Percentiles rank a stretch among this genome's conserved stretches.
Evolutionary conservation across 768 basidiomycete species (phyloP).

Genomic region (Pisolithus orientalis): DNA sequence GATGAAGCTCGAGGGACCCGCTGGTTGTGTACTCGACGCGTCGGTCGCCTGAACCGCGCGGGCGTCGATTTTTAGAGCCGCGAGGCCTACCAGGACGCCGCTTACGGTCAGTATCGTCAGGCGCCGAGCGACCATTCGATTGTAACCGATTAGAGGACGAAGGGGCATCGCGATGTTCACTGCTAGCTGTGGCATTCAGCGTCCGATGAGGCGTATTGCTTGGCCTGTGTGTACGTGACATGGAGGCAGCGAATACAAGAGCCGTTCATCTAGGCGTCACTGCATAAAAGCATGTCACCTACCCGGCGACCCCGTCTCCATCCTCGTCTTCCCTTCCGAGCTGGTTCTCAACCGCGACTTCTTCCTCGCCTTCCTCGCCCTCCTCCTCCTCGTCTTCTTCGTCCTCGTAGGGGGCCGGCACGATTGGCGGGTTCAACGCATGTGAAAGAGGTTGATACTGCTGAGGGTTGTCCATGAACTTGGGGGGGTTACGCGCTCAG

Average conservation of each 20-base stretch:
- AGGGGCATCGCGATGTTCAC: constrained; percentile 13
- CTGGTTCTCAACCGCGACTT: constrained; percentile 68
- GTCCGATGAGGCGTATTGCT: constrained; percentile 15
- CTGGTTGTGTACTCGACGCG: constrained; percentile 3
- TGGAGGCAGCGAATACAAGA: constrained; percentile 2
- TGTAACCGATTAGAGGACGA: constrained; percentile 16
- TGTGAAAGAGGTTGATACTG: constrained; percentile 78
- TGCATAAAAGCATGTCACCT: constrained; percentile 12
- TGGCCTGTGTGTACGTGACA: constrained; percentile 12
- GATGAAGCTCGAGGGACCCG: constrained; percentile 23
- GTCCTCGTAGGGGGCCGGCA: constrained; percentile 38
- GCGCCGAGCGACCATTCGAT: constrained; percentile 18
- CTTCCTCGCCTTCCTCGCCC: constrained; percentile 64
- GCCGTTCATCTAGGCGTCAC: background rate
- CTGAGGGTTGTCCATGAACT: constrained; percentile 59
- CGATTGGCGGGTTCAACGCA: constrained; percentile 56
- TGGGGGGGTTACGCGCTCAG: background rate
- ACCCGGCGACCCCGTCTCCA: constrained; percentile 32
- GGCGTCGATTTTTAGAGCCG: constrained; percentile 70
- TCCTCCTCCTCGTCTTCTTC: constrained; percentile 57
- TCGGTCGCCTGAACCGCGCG: constrained; percentile 30
- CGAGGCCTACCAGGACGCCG: constrained; percentile 74
- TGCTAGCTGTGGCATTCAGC: constrained; percentile 8
- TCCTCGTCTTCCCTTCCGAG: constrained; percentile 44
- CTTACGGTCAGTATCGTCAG: constrained; percentile 43